phyloP scores from a whole-genome alignment of 2,329 filamentous ascomycete species.

The Curvularia sp. region DNA sequence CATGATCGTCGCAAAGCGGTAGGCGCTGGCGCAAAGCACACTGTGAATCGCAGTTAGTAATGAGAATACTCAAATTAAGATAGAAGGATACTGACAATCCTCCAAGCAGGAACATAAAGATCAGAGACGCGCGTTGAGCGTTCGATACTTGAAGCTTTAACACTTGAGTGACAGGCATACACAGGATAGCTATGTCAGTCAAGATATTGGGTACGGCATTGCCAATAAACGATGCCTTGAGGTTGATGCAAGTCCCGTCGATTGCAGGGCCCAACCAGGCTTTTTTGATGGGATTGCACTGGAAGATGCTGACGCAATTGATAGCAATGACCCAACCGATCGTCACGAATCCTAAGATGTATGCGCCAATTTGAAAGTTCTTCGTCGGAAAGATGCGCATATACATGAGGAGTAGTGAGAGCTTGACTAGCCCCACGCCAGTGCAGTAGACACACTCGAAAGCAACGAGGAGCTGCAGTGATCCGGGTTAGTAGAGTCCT shows the following conservation, averaged over 20 bases:
- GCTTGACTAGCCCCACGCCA: conserved; percentile 60
- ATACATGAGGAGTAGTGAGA: conserved; percentile 62
- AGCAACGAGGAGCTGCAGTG: conserved; percentile 54
- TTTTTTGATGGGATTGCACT: conserved; percentile 60
- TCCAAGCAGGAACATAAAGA: conserved; percentile 56
- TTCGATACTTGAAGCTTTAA: conserved; percentile 55
- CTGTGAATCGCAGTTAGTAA: conserved; percentile 17
- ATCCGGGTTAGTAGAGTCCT: conserved; percentile 1
- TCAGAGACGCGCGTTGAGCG: conserved; percentile 56
- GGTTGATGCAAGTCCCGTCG: conserved; percentile 59
- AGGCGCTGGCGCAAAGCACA: conserved; percentile 27
- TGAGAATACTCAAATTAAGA: not conserved
- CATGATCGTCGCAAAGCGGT: conserved; percentile 27
- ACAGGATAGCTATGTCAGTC: conserved; percentile 57
- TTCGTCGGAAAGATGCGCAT: conserved; percentile 60
- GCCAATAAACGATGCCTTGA: conserved; percentile 60
- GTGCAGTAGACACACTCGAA: conserved; percentile 59
- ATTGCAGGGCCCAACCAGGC: conserved; percentile 56
- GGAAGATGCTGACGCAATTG: conserved; percentile 61
- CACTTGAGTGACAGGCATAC: conserved; percentile 58
- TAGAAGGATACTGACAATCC: conserved; percentile 49
- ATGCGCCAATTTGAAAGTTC: conserved; percentile 55
- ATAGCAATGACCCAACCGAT: conserved; percentile 59
- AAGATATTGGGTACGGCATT: conserved; percentile 59
- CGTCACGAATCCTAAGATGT: conserved; percentile 54